Base-by-base conservation (phyloP, 257 asterid genomes). In the Dorcoceras hygrometricum region DNA sequence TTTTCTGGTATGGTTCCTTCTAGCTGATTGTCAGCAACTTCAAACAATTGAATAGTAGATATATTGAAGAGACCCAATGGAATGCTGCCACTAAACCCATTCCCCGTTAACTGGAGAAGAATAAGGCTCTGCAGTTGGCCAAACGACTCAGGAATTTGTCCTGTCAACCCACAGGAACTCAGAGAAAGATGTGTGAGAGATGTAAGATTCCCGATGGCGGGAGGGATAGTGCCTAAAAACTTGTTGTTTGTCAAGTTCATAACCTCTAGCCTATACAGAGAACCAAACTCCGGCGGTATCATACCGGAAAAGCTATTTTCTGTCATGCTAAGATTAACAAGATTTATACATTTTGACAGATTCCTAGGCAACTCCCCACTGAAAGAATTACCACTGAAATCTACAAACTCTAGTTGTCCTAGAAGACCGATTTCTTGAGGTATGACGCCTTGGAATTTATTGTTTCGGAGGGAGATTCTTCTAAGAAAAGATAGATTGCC, bases 401-500 rank as follows among this genome's bases (percentile, higher is more conserved):
- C 26, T 5, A 76, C 32, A 57, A 48, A 70, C 22, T 23, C 62
- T 0, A 81, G 74, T 6, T 56, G 68, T 9, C 54, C 32, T 18
- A 78, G 63, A 11, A 43, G 66, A 11, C 83, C 80, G 8, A 78
- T 4, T 61, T 79, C 77, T 24, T 19, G 70, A 0, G 84, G 82
- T 31, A 79, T 71, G 24, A 67, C 53, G 19, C 82, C 75, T 0
- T 19, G 50, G 54, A 79, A 62, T 8, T 64, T 31, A 65, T 79
- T 82, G 23, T 67, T 71, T 63, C 32, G 39, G 24, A 81, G 69
- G 59, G 22, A 23, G 5, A 82, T 66, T 3, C 5, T 46, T 51
- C 28, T 63, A 43, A 82, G 77, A 59, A 76, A 79, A 39, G 78
- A 63, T 29, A 79, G 78, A 43, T 82, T 76, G 5, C 82, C 78